These are phyloP conservation scores for Fusarium concolor DNA, from an alignment of 2,329 filamentous ascomycete species.

Conservation along the genomic window DNA sequence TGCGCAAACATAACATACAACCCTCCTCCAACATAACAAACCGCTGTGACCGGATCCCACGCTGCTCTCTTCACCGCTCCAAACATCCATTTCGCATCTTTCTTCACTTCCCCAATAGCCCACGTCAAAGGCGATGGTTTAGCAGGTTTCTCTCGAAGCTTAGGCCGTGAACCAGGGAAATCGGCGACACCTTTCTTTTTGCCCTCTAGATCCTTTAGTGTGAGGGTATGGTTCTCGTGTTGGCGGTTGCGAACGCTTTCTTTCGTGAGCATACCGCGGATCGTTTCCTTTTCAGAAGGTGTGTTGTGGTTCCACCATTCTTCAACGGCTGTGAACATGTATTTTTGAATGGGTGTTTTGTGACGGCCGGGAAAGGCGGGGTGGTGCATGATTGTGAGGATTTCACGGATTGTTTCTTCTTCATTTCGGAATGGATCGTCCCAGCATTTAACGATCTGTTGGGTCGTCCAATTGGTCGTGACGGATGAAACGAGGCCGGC, in stretches of 20 bases:
- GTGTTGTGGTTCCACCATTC: conserved; percentile 73
- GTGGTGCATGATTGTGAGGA: conserved; percentile 84
- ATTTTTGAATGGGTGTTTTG: conserved; percentile 77
- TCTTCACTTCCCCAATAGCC: conserved; percentile 35
- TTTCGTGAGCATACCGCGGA: conserved; percentile 43
- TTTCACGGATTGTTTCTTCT: conserved; percentile 80
- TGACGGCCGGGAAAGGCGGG: conserved; percentile 77
- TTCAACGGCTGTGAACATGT: conserved; percentile 85
- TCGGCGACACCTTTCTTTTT: conserved; percentile 42
- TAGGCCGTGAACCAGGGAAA: conserved; percentile 46
- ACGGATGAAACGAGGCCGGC: conserved; percentile 47
- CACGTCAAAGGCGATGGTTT: conserved; percentile 42
- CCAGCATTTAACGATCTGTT: conserved; percentile 62
- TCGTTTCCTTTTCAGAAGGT: conserved; percentile 30
- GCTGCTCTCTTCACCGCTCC: conserved; percentile 27
- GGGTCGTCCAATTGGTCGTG: conserved; percentile 47
- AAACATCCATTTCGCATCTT: conserved; percentile 37
- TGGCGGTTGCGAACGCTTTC: conserved; percentile 44
- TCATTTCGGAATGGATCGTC: conserved; percentile 76
- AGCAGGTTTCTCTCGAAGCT: conserved; percentile 32
- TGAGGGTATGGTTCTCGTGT: conserved; percentile 47
- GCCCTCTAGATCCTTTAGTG: conserved; percentile 40
- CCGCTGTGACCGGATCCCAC: conserved; percentile 30
- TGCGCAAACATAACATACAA: conserved; percentile 27
- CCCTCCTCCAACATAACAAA: conserved; percentile 12